Evolutionary conservation across 2,329 filamentous ascomycete genomes (phyloP).

Genomic region (Trichoderma atrobrunneum): DNA sequence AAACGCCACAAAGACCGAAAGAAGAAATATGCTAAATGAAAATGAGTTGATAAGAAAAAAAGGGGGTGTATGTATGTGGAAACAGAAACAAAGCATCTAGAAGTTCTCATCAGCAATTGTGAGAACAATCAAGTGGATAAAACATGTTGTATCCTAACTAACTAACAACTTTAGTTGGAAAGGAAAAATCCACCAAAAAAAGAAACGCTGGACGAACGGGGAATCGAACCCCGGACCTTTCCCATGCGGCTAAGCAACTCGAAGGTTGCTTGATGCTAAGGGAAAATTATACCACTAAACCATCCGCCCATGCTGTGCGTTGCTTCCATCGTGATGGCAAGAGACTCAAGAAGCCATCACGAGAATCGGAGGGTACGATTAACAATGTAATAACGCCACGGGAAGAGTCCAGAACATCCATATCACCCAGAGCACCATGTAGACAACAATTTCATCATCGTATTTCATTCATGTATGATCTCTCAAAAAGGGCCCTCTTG

Average conservation of each 20-base stretch:
- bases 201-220: slow-evolving; percentile 20
- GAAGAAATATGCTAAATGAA: neutral
- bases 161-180: neutral
- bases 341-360: neutral
- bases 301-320: slow-evolving; percentile 11
- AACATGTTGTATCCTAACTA: too few relatives aligned
- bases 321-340: neutral
- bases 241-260: neutral
- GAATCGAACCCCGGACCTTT: slow-evolving; percentile 23
- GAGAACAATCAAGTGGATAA: neutral
- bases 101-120: neutral
- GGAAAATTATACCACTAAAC: slow-evolving; percentile 22
- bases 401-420: neutral
- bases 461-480: neutral
- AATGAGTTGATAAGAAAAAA: neutral
- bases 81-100: neutral
- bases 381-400: neutral
- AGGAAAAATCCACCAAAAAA: neutral
- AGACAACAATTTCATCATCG: neutral
- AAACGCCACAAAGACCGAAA: neutral
- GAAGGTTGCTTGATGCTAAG: slow-evolving; percentile 10
- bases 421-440: neutral
- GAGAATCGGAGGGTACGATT: neutral
- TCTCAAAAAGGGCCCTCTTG: neutral
- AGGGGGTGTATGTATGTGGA: neutral